These are phyloP conservation scores for Nicotiana noctiflora DNA, from an alignment of 257 asterid species.

Conservation along the genomic window DNA sequence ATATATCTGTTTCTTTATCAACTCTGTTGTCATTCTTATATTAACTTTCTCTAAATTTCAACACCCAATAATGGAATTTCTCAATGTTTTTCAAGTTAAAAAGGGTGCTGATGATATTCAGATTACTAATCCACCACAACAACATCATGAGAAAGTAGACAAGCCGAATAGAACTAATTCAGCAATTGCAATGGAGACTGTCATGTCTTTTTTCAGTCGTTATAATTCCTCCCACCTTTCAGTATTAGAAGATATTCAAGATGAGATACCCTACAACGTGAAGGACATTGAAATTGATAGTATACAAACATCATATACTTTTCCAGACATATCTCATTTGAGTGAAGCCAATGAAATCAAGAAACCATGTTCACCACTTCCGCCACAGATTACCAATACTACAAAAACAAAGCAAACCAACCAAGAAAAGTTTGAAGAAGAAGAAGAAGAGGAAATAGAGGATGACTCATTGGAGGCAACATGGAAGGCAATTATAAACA, in stretches of 20 bases:
- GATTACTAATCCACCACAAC: background rate
- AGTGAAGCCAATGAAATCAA: background rate
- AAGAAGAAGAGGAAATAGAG: constrained; percentile 5
- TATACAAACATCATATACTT: background rate
- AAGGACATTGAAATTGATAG: background rate
- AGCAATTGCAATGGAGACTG: background rate
- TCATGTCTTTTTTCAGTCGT: background rate
- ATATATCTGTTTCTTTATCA: constrained; percentile 34
- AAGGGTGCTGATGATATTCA: background rate
- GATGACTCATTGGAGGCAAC: constrained; percentile 54
- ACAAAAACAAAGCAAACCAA: background rate
- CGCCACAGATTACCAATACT: background rate
- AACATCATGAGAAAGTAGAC: background rate
- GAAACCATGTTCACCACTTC: constrained; percentile 7
- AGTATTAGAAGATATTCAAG: background rate
- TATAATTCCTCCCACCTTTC: background rate
- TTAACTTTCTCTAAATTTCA: constrained; percentile 35
- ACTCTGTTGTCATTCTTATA: constrained; percentile 36
- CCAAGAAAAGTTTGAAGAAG: background rate
- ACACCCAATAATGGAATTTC: constrained; percentile 4
- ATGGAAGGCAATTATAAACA: constrained; percentile 41
- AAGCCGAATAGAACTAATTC: background rate
- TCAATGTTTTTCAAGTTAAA: background rate
- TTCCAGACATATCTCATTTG: background rate
- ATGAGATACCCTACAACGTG: background rate